Evolutionary conservation across 2,329 filamentous ascomycete species (phyloP), one percentile per base, ranked within the genome.

Genomic region (Biscogniauxia sp.): DNA sequence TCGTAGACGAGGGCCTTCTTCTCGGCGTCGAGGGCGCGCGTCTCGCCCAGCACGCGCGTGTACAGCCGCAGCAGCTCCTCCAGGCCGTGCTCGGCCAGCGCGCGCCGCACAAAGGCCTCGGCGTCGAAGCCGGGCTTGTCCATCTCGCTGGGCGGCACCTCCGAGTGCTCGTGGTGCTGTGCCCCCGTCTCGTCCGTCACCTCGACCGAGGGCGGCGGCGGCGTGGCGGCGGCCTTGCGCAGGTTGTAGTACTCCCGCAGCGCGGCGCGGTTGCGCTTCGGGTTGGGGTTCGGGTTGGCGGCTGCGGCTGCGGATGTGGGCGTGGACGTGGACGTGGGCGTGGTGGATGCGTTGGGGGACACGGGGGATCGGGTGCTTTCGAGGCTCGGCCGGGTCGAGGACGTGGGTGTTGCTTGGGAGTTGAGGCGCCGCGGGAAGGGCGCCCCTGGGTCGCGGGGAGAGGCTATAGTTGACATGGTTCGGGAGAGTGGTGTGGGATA

Each of bases 1-100:
- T 99, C 94, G 75, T 99, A 99, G 4, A 99, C 95, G 63, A 99
- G 79, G 1, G 94, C 93, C 78, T 99, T 99, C 76, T 95, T 90
- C 82, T 99, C 95, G 23, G 94, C 94, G 71, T 98, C 95, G 19
- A 99, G 82, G 1, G 92, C 93, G 45, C 93, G 81, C 54, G 97
- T 94, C 77, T 98, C 94, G 66, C 87, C 84, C 67, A 94, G 77
- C 9, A 94, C 81, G 20, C 85, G 83, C 53, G 89, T 87, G 73
- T 95, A 93, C 1, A 89, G 80, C 57, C 82, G 82, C 70, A 95
- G 73, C 57, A 95, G 78, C 58, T 89, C 89, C 70, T 88, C 85
- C 37, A 95, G 78, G 5, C 83, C 82, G 70, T 85, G 84, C 57
- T 80, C 81, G n/a, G 80, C 80, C 5, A 93, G 79, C 15, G 90